Evolutionary conservation across 1,284 basidiomycete genomes (phyloP), one percentile per base, ranked within the genome.

Genomic region (Fistulinella cinereoalba): DNA sequence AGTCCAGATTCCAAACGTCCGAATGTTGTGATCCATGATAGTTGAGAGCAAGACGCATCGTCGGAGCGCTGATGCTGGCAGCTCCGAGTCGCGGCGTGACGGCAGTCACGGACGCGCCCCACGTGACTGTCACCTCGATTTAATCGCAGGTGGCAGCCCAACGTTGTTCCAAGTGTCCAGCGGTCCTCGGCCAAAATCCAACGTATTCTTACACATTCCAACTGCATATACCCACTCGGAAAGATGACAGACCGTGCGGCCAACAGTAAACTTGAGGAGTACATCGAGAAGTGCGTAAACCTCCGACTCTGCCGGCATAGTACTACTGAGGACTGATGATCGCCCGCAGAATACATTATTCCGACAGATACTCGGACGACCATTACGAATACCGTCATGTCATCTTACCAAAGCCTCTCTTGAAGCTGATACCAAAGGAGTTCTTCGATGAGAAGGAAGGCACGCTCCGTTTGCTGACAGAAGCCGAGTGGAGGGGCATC

Each of bases 401-500:
- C 55, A 93, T 92, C 55, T 73, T 95, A 25, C 92, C 92, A 13
- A 94, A 93, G 64, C 88, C 87, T 45, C 81, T 95, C 57, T 76
- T 88, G 64, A 91, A 92, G 71, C 75, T 92, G 70, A 79, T 94
- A 39, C 91, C 92, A n/a, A 92, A 92, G 68, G 72, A 79, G 49
- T 85, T 79, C 68, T 91, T 84, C 64, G 88, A 82, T 58, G 72
- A 78, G 31, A 88, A 94, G 56, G 86, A 86, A 54, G 89, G 90
- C 6, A 83, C 88, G 6, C 76, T 97, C 48, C 81, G 94, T 8
- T 80, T 97, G 44, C 71, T 97, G 44, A 71, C 79, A 4, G 95
- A 97, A 65, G 69, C 80, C 34, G 95, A 98, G 70, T 98, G 95
- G 95, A 78, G 95, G 63, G 89, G 90, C 1, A 94, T 98, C 50